Evolutionary conservation across 164 flowering plant genomes (phyloP), one percentile per base, ranked within the genome.

Genomic region (Vitis rupestris): DNA sequence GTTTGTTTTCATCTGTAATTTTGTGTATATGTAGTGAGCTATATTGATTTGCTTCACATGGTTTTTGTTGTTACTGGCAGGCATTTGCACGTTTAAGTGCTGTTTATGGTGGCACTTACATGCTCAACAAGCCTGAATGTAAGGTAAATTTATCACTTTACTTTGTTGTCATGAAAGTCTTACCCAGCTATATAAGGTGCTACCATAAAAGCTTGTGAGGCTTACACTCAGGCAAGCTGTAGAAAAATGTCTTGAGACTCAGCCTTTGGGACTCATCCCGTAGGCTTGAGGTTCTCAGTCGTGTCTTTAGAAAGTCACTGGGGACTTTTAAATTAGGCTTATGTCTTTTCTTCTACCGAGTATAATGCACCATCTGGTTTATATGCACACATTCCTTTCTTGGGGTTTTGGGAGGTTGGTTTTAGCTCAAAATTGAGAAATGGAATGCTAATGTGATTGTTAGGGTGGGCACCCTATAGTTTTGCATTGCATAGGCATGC

Each of bases 61-160:
- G 12, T 12, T 8, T 66, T 13, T 47, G 8, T 37, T 31, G 10
- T 65, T 53, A 49, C 66, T 73, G 65, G 48, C 83, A 91, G 98
- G 97, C 93, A 64, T 95, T 95, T 82, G 98, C 99, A 50, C 99
- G 98, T 73, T 74, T 95, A 10, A 95, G 99, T 84, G 97, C 97
- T 29, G 99, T 93, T 63, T 95, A 93, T 77, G 98, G 99, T 73
- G 98, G 99, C 51, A 95, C 97, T 59, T 95, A 95, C 87, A 95
- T 95, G 99, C 97, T 95, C 55, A 92, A 84, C 90, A 95, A 93
- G 88, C 97, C 99, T 59, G 84, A 89, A 52, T 93, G 97, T 69
- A 84, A 91, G 92, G 99, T 94, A 79, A 61, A 56, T 14, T 69
- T 50, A 10, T 44, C 49, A 49, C 16, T 30, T 13, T 63, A 61